phyloP scores from a whole-genome alignment of 1,284 basidiomycete species.

The Volvariella surrecta region DNA sequence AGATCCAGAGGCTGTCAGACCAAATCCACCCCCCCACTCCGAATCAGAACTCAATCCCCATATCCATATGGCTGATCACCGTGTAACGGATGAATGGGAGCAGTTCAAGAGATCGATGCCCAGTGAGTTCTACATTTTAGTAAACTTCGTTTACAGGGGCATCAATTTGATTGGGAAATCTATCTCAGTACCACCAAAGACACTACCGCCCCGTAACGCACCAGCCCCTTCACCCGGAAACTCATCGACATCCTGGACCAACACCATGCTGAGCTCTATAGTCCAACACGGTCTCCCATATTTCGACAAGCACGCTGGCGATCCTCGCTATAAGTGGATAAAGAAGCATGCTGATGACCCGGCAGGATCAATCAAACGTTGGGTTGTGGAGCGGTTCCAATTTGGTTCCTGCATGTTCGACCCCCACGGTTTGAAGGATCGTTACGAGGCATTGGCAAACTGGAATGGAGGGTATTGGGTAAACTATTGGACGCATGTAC shows the following conservation, averaged over 20 bases:
- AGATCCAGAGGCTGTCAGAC: conserved; percentile 15
- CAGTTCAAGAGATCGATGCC: conserved; percentile 26
- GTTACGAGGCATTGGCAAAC: conserved; percentile 34
- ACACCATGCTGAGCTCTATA: conserved; percentile 18
- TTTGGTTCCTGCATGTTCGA: conserved; percentile 52
- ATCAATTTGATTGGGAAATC: not conserved
- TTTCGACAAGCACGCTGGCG: conserved; percentile 28
- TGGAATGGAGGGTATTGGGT: conserved; percentile 44
- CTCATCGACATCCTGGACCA: conserved; percentile 9
- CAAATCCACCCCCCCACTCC: conserved; percentile 9
- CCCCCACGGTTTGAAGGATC: conserved; percentile 33
- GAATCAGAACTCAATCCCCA: conserved; percentile 36
- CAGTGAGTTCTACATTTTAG: conserved; percentile 18
- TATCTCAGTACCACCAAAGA: no score
- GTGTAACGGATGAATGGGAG: conserved; percentile 42
- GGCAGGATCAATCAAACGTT: conserved; percentile 34
- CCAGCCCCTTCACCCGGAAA: conserved; percentile 9
- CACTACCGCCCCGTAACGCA: no score
- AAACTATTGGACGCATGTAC: conserved; percentile 43
- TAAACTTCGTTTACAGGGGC: no score
- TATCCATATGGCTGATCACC: conserved; percentile 32
- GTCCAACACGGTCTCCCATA: conserved; percentile 28
- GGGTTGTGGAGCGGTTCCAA: conserved; percentile 44
- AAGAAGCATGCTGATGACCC: conserved; percentile 43
- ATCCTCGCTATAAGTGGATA: conserved; percentile 34